phyloP scores from a whole-genome alignment of 805 yeast genomes.

The Candida mattraensis region DNA sequence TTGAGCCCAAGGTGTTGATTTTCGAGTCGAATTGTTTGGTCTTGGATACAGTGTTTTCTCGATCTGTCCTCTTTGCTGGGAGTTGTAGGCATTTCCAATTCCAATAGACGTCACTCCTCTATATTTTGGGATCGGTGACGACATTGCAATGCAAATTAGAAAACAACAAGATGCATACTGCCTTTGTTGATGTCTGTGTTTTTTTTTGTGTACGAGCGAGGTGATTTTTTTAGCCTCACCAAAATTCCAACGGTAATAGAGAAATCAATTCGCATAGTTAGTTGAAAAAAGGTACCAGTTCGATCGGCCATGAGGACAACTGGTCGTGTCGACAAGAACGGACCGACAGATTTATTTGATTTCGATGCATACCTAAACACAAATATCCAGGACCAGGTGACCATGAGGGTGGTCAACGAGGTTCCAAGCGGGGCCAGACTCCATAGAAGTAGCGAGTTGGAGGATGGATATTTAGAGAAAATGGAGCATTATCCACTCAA shows the following conservation, averaged over 20 bases:
- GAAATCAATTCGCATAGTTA: neutral
- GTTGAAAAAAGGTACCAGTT: slow-evolving; percentile 2
- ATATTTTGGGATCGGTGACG: slow-evolving; percentile 15
- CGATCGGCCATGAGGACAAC: too few relatives aligned
- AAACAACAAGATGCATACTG: neutral
- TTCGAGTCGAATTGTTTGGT: neutral
- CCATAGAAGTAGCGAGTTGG: slow-evolving; percentile 19
- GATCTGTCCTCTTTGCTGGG: neutral
- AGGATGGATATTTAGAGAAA: slow-evolving; percentile 10
- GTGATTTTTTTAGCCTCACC: too few relatives aligned
- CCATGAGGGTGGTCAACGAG: slow-evolving; percentile 20
- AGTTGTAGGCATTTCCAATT: slow-evolving; percentile 9
- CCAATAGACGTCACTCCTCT: slow-evolving; percentile 17
- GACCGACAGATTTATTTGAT: slow-evolving; percentile 32
- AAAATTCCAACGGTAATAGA: too few relatives aligned
- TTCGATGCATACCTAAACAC: slow-evolving; percentile 33
- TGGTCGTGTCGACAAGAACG: too few relatives aligned
- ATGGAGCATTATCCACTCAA: slow-evolving; percentile 18
- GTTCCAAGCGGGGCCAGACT: slow-evolving; percentile 9
- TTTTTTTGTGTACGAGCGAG: too few relatives aligned
- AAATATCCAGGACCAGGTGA: slow-evolving; percentile 26
- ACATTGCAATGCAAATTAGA: too few relatives aligned
- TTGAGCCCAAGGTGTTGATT: too few relatives aligned
- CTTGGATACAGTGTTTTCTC: slow-evolving; percentile 5
- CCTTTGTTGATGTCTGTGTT: too few relatives aligned